These are phyloP conservation scores for Parmelia sp. DNA, from an alignment of 495 filamentous ascomycete species.

Conservation along the genomic window DNA sequence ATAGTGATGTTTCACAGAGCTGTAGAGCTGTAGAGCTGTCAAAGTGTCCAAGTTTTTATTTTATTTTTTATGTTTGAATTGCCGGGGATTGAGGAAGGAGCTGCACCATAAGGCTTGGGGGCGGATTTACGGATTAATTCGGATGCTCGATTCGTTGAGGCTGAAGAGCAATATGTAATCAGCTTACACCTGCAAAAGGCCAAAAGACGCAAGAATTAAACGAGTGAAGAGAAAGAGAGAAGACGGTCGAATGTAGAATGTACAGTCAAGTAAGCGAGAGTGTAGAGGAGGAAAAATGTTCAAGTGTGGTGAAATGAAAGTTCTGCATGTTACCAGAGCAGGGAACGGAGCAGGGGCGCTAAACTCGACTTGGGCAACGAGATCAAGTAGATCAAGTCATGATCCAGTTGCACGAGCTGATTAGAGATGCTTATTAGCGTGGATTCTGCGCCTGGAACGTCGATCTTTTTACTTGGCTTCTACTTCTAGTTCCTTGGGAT, in stretches of 20 bases:
- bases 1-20: constrained; percentile 10
- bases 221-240: constrained; percentile 14
- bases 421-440: background rate
- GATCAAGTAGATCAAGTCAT: no score
- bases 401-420: background rate
- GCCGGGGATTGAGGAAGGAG: background rate
- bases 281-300: background rate
- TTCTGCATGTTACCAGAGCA: background rate
- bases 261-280: constrained; percentile 1
- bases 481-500: no score
- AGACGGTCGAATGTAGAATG: no score
- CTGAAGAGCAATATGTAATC: constrained; percentile 3
- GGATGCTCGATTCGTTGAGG: constrained; percentile 6
- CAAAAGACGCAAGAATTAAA: constrained; percentile 9
- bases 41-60: no score
- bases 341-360: background rate
- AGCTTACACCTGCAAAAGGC: constrained; percentile 5
- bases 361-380: background rate
- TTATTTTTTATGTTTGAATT: background rate
- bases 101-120: background rate
- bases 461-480: background rate
- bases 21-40: no score
- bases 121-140: constrained; percentile 11
- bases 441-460: no score
- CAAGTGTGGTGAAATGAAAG: background rate